These are phyloP conservation scores for Pseudocercospora cruenta DNA, from an alignment of 2,329 filamentous ascomycete species.

Conservation along the genomic window DNA sequence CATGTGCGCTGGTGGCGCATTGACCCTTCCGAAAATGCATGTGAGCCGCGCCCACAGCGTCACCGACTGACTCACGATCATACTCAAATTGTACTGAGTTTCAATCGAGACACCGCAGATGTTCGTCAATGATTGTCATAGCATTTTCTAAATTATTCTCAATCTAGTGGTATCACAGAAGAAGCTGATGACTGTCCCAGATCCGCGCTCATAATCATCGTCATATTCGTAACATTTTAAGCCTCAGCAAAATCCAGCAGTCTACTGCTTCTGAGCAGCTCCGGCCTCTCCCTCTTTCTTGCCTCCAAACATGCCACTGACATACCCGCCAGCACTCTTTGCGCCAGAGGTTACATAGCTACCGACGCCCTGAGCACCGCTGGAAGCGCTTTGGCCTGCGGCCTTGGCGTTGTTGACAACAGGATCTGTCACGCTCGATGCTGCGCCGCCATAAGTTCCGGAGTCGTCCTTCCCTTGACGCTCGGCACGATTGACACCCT, in stretches of 20 bases:
- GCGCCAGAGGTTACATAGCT: conserved; percentile 35
- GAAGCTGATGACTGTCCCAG: not conserved
- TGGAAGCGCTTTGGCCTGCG: conserved; percentile 32
- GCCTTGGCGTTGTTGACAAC: conserved; percentile 35
- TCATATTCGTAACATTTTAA: conserved; percentile 8
- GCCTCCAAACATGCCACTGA: conserved; percentile 39
- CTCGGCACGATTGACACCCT: conserved; percentile 68
- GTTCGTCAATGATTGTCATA: not conserved
- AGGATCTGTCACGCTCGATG: conserved; percentile 41
- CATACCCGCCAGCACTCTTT: conserved; percentile 39
- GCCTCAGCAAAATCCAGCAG: not conserved
- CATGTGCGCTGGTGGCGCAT: not conserved
- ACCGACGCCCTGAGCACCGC: conserved; percentile 33
- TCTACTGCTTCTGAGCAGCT: conserved; percentile 17
- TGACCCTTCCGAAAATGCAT: not conserved
- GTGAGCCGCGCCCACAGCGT: too few species aligned
- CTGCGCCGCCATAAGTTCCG: conserved; percentile 53
- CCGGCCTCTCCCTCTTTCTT: conserved; percentile 36
- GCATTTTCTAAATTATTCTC: not conserved
- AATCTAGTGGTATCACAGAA: conserved; percentile 1
- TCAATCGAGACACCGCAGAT: not conserved
- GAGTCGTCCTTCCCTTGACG: conserved; percentile 65
- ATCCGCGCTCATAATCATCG: not conserved
- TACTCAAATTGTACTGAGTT: not conserved
- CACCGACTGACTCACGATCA: not conserved